These are phyloP conservation scores for Populus tremula DNA, from an alignment of 345 rosid species.

Conservation along the genomic window DNA sequence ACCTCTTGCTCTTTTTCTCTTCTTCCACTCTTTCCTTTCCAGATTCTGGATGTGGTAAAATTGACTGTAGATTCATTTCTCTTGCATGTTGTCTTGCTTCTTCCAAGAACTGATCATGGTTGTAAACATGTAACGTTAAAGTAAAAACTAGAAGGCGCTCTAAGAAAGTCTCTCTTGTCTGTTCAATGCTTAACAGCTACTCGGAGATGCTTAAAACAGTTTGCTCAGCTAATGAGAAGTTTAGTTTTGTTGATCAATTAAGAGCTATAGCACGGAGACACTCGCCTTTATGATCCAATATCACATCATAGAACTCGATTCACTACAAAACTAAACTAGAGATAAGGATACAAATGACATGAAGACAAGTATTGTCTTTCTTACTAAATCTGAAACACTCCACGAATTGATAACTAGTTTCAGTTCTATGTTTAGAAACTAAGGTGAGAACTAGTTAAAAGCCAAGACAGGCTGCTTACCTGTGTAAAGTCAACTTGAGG, in stretches of 20 bases:
- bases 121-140: not conserved
- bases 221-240: not conserved
- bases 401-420: not conserved
- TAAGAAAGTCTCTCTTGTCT: not conserved
- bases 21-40: constrained; percentile 19
- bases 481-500: constrained; percentile 40
- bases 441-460: not conserved
- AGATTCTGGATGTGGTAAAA: constrained; percentile 13
- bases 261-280: not conserved
- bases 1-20: constrained; percentile 40
- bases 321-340: not conserved
- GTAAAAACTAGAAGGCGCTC: not conserved
- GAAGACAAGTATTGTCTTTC: not conserved
- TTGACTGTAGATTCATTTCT: constrained; percentile 14
- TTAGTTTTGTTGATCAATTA: not conserved
- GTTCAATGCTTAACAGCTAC: not conserved
- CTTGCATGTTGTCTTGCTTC: constrained; percentile 51
- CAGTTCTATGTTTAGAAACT: not conserved
- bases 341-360: not conserved
- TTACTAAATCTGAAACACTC: not conserved
- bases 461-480: constrained; percentile 29
- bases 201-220: not conserved
- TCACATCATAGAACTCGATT: not conserved
- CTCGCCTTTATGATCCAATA: not conserved
- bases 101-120: constrained; percentile 47